These are phyloP conservation scores for Spathaspora girioi DNA, from an alignment of 805 yeast species.

Conservation along the genomic window DNA sequence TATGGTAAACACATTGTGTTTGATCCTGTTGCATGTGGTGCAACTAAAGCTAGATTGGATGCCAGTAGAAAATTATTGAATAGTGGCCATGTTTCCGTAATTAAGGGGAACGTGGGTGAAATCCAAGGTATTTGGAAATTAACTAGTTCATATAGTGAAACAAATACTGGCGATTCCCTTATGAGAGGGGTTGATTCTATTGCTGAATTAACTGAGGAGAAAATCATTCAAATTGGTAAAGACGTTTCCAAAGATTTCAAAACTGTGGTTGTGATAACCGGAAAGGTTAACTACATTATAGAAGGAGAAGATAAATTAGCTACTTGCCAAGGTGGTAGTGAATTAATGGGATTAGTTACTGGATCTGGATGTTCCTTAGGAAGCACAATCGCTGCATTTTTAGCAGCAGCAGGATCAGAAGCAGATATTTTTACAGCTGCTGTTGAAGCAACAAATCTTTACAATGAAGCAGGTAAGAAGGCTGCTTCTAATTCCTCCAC, in stretches of 20 bases:
- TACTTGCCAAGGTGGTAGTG: conserved; percentile 53
- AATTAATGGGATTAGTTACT: conserved; percentile 63
- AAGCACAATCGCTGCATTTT: conserved; percentile 57
- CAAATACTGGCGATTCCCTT: conserved; percentile 19
- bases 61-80: conserved; percentile 50
- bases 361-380: conserved; percentile 87
- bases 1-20: conserved; percentile 61
- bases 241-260: conserved; percentile 48
- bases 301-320: conserved; percentile 11
- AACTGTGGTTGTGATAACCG: conserved; percentile 70
- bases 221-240: conserved; percentile 39
- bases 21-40: conserved; percentile 95
- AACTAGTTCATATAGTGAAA: conserved; percentile 15
- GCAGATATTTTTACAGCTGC: conserved; percentile 40
- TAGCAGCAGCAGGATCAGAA: conserved; percentile 45
- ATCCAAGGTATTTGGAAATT: conserved; percentile 54
- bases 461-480: conserved; percentile 57
- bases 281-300: conserved; percentile 34
- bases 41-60: conserved; percentile 54
- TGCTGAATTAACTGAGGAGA: conserved; percentile 17
- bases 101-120: conserved; percentile 88
- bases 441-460: conserved; percentile 51
- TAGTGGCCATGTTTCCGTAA: conserved; percentile 57
- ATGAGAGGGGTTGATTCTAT: conserved; percentile 76
- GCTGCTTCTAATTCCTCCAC: conserved; percentile 45